Percentiles rank a stretch among this genome's conserved stretches.
Conservation (phyloP, 352 stramenopile species). For the Thraustotheca clavata region DNA sequence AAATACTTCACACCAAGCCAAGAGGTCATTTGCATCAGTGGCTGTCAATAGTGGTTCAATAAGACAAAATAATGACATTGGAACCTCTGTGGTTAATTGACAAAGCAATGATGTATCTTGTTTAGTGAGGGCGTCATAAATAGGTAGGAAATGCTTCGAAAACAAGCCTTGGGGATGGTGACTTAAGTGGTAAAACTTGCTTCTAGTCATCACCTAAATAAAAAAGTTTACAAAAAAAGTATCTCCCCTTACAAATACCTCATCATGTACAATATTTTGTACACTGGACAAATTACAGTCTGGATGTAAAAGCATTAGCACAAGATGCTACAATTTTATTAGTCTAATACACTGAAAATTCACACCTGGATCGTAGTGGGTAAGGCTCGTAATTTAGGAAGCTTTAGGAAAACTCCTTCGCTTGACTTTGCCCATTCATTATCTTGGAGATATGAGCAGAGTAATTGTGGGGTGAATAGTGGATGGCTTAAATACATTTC, state of each 20-base stretch:
- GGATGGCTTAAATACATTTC: constrained; percentile 52
- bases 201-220: too few species aligned
- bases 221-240: neutral
- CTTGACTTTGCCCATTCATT: too few species aligned
- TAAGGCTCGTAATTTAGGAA: neutral
- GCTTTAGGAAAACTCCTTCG: too few species aligned
- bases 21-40: neutral
- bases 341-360: neutral
- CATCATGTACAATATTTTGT: neutral
- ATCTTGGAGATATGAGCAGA: constrained; percentile 31
- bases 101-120: neutral
- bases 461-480: constrained; percentile 47
- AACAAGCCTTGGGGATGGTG: neutral
- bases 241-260: neutral
- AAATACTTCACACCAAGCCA: neutral
- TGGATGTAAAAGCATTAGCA: constrained; percentile 42
- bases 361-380: neutral
- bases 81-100: neutral
- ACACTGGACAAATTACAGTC: too few species aligned
- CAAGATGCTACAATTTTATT: constrained; percentile 25
- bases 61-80: neutral
- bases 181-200: neutral
- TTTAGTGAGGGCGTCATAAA: neutral
- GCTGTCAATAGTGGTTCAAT: neutral
- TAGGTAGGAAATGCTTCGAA: neutral